Evolutionary conservation across 805 yeast species (phyloP), one percentile per base, ranked within the genome.

Genomic region (Saccharomycopsis lassenensis): DNA sequence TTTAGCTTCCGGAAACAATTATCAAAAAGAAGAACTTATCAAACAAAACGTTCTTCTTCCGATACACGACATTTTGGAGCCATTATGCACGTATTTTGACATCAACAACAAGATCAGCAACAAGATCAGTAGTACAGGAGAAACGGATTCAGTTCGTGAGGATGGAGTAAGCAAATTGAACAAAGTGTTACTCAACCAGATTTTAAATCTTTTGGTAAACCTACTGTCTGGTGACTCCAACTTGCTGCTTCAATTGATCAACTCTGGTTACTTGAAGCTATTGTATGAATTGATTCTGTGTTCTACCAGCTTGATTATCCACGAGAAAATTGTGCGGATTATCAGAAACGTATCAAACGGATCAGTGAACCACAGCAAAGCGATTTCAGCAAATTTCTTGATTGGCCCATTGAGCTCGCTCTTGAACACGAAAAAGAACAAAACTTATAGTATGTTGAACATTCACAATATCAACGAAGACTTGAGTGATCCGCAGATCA

Each of bases 271-370:
- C 18, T 34, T 42, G 12, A 37, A 43, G 10, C 18, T 35, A 21
- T 19, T 42, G n/a, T 36, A 37, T 29, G 46, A 42, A 22, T 14
- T 42, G 7, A 25, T 42, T 1, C 29, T 40, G 5, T n/a, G n/a
- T n/a, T 21, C 18, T 14, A 31, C 23, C 12, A 40, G 39, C 17
- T 26, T 39, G 20, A 21, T 31, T n/a, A 31, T 35, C 3, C 18
- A 26, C 17, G 46, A 42, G 24, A 42, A 36, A 33, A 20, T 40
- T 2, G 35, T 37, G 14, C 36, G 35, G 19, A 36, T 42, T 12
- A 32, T 39, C 14, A 31, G 46, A 32, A 42, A 39, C 29, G 24
- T 42, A 10, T 35, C 40, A 5, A 42, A 42, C 21, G 46, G 46
- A 4, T 34, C 38, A 7, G 17, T 32, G 4, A 35, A 12, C 24